phyloP scores from a whole-genome alignment of 441 rosid genomes.

The Populus tomentosa region DNA sequence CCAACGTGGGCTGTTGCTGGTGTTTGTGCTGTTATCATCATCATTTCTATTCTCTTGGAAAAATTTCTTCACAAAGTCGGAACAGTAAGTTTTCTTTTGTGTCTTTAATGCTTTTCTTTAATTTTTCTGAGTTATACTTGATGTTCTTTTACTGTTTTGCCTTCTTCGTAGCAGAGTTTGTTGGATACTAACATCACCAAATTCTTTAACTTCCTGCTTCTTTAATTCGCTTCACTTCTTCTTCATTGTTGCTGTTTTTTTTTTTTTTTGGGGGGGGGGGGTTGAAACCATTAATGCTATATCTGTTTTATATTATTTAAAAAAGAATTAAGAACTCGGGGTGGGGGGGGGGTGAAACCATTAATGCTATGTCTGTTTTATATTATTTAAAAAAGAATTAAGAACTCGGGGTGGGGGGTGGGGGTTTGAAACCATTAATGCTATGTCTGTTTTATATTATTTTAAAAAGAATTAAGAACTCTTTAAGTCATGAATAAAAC shows the following conservation, averaged over 20 bases:
- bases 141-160: neutral
- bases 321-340: too few species aligned
- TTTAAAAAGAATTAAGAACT: neutral
- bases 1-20: constrained; percentile 94
- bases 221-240: neutral
- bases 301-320: too few species aligned
- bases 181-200: neutral
- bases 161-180: neutral
- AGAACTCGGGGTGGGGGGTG: neutral
- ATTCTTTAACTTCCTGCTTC: neutral
- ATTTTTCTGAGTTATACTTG: neutral
- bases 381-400: too few species aligned
- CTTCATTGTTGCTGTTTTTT: neutral
- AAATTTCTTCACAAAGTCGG: constrained; percentile 57
- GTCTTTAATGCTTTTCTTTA: neutral
- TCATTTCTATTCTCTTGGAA: constrained; percentile 67
- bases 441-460: neutral
- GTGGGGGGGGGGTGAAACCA: neutral
- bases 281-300: too few species aligned
- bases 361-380: neutral
- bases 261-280: too few species aligned
- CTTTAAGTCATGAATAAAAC: neutral
- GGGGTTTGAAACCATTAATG: neutral
- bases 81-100: constrained; percentile 24
- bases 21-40: constrained; percentile 59